Evolutionary conservation across 2,329 filamentous ascomycete species (phyloP).

Genomic region (Aspergillus fumigatiaffinis): DNA sequence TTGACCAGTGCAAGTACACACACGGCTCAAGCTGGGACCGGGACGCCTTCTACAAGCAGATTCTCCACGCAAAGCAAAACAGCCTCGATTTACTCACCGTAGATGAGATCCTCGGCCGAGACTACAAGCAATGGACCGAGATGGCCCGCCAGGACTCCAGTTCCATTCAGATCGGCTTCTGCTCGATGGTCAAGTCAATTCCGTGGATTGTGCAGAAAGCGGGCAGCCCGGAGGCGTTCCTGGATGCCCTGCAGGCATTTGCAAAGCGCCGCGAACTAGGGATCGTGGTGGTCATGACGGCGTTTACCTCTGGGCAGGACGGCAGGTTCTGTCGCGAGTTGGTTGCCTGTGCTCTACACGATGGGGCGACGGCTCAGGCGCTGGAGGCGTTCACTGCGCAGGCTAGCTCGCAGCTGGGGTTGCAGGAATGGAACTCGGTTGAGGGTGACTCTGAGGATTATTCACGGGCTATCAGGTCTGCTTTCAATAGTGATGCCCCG

Average conservation of each 20-base stretch:
- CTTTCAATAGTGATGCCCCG: constrained; percentile 16
- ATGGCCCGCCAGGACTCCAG: constrained; percentile 23
- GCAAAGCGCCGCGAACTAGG: constrained; percentile 45
- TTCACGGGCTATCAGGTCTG: constrained; percentile 12
- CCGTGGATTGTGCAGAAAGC: constrained; percentile 52
- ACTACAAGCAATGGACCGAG: constrained; percentile 62
- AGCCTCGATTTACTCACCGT: constrained; percentile 50
- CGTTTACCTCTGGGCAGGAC: constrained; percentile 40
- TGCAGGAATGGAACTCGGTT: constrained; percentile 30
- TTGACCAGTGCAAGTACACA: constrained; percentile 25
- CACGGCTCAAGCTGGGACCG: constrained; percentile 40
- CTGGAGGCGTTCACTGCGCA: constrained; percentile 44
- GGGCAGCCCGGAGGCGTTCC: constrained; percentile 30
- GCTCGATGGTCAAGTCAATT: constrained; percentile 55
- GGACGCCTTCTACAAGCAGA: constrained; percentile 48
- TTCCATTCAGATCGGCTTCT: constrained; percentile 52
- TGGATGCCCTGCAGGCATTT: constrained; percentile 44
- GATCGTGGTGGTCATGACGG: constrained; percentile 59
- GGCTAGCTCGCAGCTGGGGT: constrained; percentile 41
- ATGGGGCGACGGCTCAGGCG: constrained; percentile 31
- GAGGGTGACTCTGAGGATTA: constrained; percentile 18
- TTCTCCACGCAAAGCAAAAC: constrained; percentile 53
- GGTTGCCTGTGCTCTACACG: constrained; percentile 46
- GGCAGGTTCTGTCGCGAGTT: constrained; percentile 50
- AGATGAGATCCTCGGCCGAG: constrained; percentile 56